Base-by-base conservation (phyloP, 306 rosid species). In the Rosa chinensis region DNA sequence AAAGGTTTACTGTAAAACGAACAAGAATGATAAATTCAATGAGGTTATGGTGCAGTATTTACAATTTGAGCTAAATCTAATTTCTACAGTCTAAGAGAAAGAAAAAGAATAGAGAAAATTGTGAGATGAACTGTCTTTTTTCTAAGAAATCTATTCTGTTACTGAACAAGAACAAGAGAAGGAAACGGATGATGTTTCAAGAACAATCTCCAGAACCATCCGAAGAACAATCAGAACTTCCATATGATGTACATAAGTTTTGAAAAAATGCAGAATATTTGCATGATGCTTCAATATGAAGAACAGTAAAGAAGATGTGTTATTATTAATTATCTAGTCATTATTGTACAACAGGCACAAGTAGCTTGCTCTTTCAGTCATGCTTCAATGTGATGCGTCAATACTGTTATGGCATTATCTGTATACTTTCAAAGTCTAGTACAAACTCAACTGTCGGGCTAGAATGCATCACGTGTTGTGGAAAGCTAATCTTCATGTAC, bases 341-440 rank as follows among this genome's bases (percentile, higher is more conserved):
- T 8, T 25, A 18, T 32, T 58, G 50, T 44, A 61, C 70, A 61
- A 61, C 28, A 43, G 18, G 43, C 11, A 28, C 58, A 16, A 18
- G 28, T 5, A 59, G 70, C 78, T 43, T 14, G 43, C 44, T 43
- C 70, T 44, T 44, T 75, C 47, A 62, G 10, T 32, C 56, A 75
- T 62, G 13, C 70, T 76, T 53, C 47, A 18, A 10, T 20, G 16
- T 18, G 47, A 67, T 40, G 50, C 1, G 12, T 67, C 16, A 40
- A 40, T 67, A 37, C 9, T 64, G 69, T 45, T 48, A n/a, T 39
- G 45, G 76, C n/a, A 37, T 14, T 16, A 73, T 14, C 74, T 49
- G 64, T 73, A 72, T 25, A 17, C 58, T 39, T 52, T 64, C 69
- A 43, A 49, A 25, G 42, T 66, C 64, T 12, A 6, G 35, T 3